These are phyloP conservation scores for Lupinus albus DNA, from an alignment of 306 rosid species.

Conservation along the genomic window DNA sequence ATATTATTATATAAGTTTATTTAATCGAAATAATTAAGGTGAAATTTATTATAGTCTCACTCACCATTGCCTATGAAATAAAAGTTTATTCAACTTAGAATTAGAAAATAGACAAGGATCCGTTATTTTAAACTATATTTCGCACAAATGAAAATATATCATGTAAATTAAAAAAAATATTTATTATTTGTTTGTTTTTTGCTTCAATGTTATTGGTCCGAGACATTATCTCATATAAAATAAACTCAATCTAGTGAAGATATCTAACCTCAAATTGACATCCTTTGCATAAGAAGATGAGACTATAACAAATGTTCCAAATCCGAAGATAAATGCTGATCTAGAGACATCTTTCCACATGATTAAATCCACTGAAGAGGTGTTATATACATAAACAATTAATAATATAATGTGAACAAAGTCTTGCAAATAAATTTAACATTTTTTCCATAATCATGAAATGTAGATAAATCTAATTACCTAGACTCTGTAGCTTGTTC, in stretches of 20 bases:
- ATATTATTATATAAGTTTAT: no score
- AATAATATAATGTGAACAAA: slow-evolving; percentile 21
- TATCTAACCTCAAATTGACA: slow-evolving; percentile 68
- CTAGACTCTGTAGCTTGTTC: slow-evolving; percentile 80
- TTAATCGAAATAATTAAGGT: no score
- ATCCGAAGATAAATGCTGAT: slow-evolving; percentile 75
- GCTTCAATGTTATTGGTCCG: no score
- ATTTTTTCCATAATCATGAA: neutral
- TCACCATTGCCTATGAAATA: no score
- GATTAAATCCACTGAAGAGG: slow-evolving; percentile 68
- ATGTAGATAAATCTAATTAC: slow-evolving; percentile 45
- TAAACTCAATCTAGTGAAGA: neutral
- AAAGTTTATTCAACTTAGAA: no score
- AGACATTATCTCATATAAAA: no score
- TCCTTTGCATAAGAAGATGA: slow-evolving; percentile 75
- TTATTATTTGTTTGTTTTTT: no score
- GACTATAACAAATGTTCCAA: slow-evolving; percentile 68
- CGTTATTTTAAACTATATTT: no score
- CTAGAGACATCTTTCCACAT: slow-evolving; percentile 92
- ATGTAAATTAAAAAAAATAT: no score
- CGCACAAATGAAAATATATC: no score
- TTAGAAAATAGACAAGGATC: no score
- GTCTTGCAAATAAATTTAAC: slow-evolving; percentile 1
- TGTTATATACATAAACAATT: slow-evolving; percentile 10
- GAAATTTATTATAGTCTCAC: no score